A percentile compares a stretch with the other conserved stretches of the same genome.
Evolutionary conservation across 2,329 filamentous ascomycete species (phyloP).

Genomic region (Daldinia eschscholtzii): DNA sequence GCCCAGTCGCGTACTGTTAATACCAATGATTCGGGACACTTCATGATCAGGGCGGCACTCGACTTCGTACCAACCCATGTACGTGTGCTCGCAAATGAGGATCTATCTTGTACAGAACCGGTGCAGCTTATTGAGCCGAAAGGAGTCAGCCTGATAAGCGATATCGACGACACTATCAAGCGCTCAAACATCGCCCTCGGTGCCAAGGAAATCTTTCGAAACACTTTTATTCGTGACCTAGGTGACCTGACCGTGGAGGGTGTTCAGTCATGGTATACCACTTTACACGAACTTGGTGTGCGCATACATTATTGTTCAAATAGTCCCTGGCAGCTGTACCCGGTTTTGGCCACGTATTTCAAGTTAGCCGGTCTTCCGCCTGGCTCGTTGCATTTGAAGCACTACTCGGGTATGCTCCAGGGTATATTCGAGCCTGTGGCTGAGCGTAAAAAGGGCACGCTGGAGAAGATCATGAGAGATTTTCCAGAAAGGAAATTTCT

Average conservation of each 20-base stretch:
- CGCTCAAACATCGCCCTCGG: slow-evolving; percentile 90
- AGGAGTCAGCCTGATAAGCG: slow-evolving; percentile 93
- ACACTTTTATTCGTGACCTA: slow-evolving; percentile 91
- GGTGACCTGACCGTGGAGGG: slow-evolving; percentile 85
- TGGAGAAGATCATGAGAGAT: slow-evolving; percentile 87
- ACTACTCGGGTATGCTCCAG: slow-evolving; percentile 96
- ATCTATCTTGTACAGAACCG: slow-evolving; percentile 83
- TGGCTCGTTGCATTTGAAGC: slow-evolving; percentile 94
- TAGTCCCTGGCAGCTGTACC: slow-evolving; percentile 97
- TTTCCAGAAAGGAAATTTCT: slow-evolving; percentile 93
- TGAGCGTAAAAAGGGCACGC: slow-evolving; percentile 89
- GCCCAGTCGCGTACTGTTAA: slow-evolving; percentile 87
- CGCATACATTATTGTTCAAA: slow-evolving; percentile 98
- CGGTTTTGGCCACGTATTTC: slow-evolving; percentile 88
- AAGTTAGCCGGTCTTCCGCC: slow-evolving; percentile 81
- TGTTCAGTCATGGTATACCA: slow-evolving; percentile 89
- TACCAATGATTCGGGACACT: slow-evolving; percentile 92
- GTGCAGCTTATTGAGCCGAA: slow-evolving; percentile 80
- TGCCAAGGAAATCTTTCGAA: slow-evolving; percentile 93
- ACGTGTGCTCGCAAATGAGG: slow-evolving; percentile 86
- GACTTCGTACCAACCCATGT: slow-evolving; percentile 93
- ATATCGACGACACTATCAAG: slow-evolving; percentile 98
- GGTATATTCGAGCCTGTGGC: slow-evolving; percentile 98
- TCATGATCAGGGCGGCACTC: slow-evolving; percentile 81
- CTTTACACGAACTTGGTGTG: slow-evolving; percentile 83